phyloP scores from a whole-genome alignment of 2,329 filamentous ascomycete species.

The Fusarium siculi region DNA sequence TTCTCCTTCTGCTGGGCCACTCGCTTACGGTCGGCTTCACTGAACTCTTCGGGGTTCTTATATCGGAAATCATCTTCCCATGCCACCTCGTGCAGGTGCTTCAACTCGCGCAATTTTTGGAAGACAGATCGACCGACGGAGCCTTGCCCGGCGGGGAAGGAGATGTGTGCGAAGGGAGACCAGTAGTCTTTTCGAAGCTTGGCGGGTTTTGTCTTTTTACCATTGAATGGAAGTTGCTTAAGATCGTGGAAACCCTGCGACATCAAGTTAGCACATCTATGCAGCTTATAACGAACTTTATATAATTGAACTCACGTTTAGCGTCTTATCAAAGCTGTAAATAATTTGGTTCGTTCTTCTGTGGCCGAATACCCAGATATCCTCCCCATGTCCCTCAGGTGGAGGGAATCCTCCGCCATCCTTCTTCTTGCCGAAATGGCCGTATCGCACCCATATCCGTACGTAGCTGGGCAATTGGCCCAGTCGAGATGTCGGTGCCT shows the following conservation, averaged over 20 bases:
- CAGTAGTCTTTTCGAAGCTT: constrained; percentile 76
- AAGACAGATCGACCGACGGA: constrained; percentile 68
- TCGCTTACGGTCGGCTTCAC: constrained; percentile 48
- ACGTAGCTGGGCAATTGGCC: constrained; percentile 57
- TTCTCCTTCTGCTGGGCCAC: constrained; percentile 45
- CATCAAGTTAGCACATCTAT: background rate
- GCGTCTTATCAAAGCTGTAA: constrained; percentile 59
- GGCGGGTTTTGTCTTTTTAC: constrained; percentile 72
- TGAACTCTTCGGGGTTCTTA: constrained; percentile 51
- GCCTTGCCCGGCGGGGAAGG: constrained; percentile 64
- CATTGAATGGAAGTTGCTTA: constrained; percentile 71
- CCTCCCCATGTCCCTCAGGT: constrained; percentile 62
- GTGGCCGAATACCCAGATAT: constrained; percentile 67
- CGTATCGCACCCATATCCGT: constrained; percentile 56
- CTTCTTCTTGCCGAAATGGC: constrained; percentile 41
- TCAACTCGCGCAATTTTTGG: constrained; percentile 73
- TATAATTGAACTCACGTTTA: constrained; percentile 55
- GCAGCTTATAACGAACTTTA: background rate
- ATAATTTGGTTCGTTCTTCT: constrained; percentile 62
- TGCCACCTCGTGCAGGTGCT: constrained; percentile 69
- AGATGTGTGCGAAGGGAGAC: constrained; percentile 68
- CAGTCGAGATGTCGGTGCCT: constrained; percentile 49
- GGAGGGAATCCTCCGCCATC: constrained; percentile 41
- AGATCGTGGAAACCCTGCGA: constrained; percentile 56
- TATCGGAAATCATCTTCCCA: constrained; percentile 64